Evolutionary conservation across 176 grass and related monocot species (phyloP).

Genomic region (Stipa capillata): DNA sequence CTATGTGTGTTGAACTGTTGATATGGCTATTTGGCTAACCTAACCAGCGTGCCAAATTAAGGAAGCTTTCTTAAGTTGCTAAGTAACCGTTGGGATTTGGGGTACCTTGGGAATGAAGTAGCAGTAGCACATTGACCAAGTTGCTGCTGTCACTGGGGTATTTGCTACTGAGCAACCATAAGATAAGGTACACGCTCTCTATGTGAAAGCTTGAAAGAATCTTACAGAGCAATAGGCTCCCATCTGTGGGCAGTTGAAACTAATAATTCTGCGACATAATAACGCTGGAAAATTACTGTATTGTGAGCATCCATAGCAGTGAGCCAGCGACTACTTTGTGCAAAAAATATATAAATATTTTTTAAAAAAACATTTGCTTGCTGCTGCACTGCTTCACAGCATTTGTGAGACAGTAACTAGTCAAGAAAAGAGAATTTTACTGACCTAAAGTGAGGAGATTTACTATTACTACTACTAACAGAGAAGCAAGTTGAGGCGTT

Average conservation of each 20-base stretch:
- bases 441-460: background rate
- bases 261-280: background rate
- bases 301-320: background rate
- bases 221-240: background rate
- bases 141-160: background rate
- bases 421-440: background rate
- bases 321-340: background rate
- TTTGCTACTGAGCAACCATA: background rate
- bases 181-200: background rate
- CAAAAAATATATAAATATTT: background rate
- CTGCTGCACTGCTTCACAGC: background rate
- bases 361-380: background rate
- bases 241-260: background rate
- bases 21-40: background rate
- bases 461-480: background rate
- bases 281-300: background rate
- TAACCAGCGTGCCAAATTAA: background rate
- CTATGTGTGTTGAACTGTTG: background rate
- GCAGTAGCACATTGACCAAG: background rate
- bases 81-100: background rate
- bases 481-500: background rate
- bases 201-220: background rate
- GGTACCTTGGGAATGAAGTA: background rate
- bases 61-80: background rate
- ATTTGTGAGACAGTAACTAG: background rate